phyloP scores from a whole-genome alignment of 2,329 filamentous ascomycete genomes.

The Thelonectria blattea region DNA sequence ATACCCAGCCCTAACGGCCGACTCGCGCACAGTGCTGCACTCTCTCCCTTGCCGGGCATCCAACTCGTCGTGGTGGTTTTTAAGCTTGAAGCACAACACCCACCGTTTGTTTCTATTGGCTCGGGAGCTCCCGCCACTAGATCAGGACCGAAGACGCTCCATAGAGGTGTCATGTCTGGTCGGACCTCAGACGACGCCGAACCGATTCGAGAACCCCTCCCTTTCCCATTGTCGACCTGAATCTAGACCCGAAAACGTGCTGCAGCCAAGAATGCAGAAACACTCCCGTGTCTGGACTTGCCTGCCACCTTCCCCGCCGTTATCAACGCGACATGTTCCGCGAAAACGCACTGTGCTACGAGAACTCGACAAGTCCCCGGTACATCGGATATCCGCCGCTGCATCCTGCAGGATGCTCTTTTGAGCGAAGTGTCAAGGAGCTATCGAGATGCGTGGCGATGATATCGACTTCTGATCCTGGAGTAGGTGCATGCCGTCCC shows the following conservation, averaged over 20 bases:
- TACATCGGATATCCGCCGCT: slow-evolving; percentile 30
- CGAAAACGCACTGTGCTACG: slow-evolving; percentile 10
- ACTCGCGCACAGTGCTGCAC: background rate
- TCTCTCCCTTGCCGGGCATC: background rate
- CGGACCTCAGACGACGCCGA: background rate
- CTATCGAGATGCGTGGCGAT: slow-evolving; percentile 10
- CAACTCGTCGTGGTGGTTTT: background rate
- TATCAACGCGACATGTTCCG: background rate
- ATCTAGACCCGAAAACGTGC: background rate
- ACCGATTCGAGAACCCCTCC: background rate
- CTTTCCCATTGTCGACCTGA: background rate
- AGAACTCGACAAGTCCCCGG: slow-evolving; percentile 7
- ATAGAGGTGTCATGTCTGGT: background rate
- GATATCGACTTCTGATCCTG: slow-evolving; percentile 12
- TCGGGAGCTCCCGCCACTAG: background rate
- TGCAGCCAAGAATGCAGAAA: background rate
- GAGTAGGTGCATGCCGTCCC: slow-evolving; percentile 18
- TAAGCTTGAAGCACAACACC: background rate
- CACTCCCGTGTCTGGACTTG: background rate
- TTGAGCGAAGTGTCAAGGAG: slow-evolving; percentile 22
- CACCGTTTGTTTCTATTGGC: background rate
- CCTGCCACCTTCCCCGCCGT: background rate
- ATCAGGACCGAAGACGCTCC: background rate
- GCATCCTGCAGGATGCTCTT: slow-evolving; percentile 27
- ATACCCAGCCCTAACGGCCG: background rate